Conservation (phyloP, 495 filamentous ascomycete species). For the Penicillium angulare region DNA sequence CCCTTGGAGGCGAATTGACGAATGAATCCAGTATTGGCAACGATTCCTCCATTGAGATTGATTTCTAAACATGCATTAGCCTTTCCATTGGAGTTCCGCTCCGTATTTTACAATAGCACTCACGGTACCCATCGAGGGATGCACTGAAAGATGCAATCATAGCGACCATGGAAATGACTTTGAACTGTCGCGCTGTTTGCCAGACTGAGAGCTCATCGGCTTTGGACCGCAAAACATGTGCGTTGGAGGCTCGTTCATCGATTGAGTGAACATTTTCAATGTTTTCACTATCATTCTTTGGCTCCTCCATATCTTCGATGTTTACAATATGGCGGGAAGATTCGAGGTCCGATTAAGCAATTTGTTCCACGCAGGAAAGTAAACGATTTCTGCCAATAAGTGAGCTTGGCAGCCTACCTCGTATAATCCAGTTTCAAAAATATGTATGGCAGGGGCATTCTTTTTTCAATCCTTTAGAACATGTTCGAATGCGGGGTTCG, state of each 20-base stretch:
- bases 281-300: slow-evolving; percentile 5
- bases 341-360: background rate
- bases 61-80: slow-evolving; percentile 25
- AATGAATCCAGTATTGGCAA: slow-evolving; percentile 42
- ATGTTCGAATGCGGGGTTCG: background rate
- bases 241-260: background rate
- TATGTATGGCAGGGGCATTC: background rate
- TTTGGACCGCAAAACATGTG: slow-evolving; percentile 26
- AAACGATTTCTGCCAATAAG: background rate
- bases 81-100: background rate
- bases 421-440: background rate
- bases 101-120: slow-evolving; percentile 6
- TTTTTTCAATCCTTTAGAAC: too few relatives aligned
- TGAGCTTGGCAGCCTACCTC: too few relatives aligned
- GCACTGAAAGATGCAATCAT: slow-evolving; percentile 40
- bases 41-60: slow-evolving; percentile 40
- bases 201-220: slow-evolving; percentile 32
- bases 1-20: slow-evolving; percentile 29
- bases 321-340: background rate
- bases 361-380: background rate
- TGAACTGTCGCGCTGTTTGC: slow-evolving; percentile 27
- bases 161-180: slow-evolving; percentile 23
- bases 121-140: slow-evolving; percentile 42
- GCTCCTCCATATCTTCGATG: background rate
- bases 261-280: slow-evolving; percentile 10